phyloP scores from a whole-genome alignment of 2,329 filamentous ascomycete genomes.

The Ilyonectria destructans region DNA sequence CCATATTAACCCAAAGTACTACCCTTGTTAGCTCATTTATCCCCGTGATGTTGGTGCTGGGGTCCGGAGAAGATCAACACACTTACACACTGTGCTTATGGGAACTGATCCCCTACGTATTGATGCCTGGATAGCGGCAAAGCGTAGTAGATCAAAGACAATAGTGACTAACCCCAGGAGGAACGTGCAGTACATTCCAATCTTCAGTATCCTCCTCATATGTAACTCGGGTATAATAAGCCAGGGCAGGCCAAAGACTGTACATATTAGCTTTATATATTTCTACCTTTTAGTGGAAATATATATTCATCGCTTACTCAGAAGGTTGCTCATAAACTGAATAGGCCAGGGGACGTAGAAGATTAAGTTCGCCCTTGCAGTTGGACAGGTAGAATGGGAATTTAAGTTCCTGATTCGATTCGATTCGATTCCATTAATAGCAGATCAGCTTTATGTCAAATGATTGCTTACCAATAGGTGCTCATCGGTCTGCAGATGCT shows the following conservation, averaged over 20 bases:
- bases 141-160: not conserved
- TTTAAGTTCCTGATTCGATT: not conserved
- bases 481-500: conserved; percentile 7
- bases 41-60: not conserved
- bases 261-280: not conserved
- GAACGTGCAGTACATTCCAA: conserved; percentile 12
- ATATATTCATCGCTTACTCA: not conserved
- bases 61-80: not conserved
- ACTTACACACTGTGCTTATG: conserved; percentile 7
- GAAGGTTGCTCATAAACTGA: conserved; percentile 5
- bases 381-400: not conserved
- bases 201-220: not conserved
- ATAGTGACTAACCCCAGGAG: conserved; percentile 3
- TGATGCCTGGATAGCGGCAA: not conserved
- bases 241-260: conserved; percentile 11
- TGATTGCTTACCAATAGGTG: conserved; percentile 17
- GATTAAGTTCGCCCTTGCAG: not conserved
- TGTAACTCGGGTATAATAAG: not conserved
- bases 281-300: not conserved
- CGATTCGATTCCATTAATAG: not conserved
- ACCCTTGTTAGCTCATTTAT: not conserved
- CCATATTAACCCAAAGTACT: conserved; percentile 13
- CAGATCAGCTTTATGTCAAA: not conserved
- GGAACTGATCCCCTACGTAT: not conserved
- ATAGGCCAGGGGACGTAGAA: conserved; percentile 2